A percentile compares a stretch with the other conserved stretches of the same genome.
Conservation (phyloP, 495 filamentous ascomycete species). For the Apiosordaria backusii region DNA sequence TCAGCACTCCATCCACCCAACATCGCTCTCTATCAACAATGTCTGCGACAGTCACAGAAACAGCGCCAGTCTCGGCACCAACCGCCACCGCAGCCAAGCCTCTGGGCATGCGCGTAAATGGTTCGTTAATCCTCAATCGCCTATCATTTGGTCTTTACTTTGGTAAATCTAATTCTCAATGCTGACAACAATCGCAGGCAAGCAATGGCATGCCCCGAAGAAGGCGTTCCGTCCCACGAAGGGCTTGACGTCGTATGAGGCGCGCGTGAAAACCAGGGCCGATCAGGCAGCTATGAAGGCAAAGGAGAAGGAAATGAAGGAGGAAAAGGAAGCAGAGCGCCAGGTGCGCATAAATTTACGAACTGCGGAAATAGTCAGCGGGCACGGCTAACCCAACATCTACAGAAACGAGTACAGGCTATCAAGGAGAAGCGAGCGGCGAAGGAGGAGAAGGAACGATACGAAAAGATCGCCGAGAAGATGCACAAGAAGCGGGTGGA, state of each 20-base stretch:
- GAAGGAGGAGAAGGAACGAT: conserved; percentile 91
- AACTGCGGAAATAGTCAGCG: neutral
- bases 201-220: conserved; percentile 84
- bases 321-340: conserved; percentile 85
- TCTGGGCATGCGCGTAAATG: conserved; percentile 64
- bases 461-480: conserved; percentile 91
- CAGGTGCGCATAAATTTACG: conserved; percentile 51
- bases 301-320: conserved; percentile 90
- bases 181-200: conserved; percentile 53
- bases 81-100: conserved; percentile 25
- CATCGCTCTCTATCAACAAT: conserved; percentile 15
- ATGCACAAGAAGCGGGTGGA: conserved; percentile 97
- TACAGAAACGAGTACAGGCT: conserved; percentile 66
- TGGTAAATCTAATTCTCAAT: conserved; percentile 6
- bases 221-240: conserved; percentile 82
- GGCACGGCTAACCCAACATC: conserved; percentile 11
- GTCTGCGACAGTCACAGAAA: conserved; percentile 18
- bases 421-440: conserved; percentile 79
- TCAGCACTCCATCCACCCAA: neutral
- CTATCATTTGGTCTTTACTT: neutral
- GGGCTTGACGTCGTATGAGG: conserved; percentile 72
- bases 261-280: conserved; percentile 62
- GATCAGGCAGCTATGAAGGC: conserved; percentile 73
- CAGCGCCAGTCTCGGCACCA: conserved; percentile 6
- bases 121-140: conserved; percentile 34